Conservation (phyloP, 371 early-diverging fungal genomes). For the Mitosporidium daphniae region DNA sequence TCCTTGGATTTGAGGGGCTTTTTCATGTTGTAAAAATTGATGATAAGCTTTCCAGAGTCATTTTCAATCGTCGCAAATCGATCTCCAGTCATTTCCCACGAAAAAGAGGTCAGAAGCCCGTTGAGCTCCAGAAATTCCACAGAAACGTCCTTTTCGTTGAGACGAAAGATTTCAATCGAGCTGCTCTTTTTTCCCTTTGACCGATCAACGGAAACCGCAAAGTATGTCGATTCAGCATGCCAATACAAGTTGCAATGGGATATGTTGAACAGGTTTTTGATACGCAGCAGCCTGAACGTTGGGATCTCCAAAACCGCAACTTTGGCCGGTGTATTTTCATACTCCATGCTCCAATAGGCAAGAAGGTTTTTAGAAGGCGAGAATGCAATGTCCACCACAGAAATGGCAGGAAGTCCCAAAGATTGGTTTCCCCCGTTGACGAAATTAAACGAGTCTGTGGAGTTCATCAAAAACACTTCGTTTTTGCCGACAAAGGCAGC, state of each 20-base stretch:
- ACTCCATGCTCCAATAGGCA: conserved; percentile 75
- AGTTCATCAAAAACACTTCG: background rate
- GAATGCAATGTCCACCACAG: conserved; percentile 65
- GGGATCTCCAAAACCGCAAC: conserved; percentile 53
- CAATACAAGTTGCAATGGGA: conserved; percentile 45
- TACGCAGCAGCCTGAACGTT: conserved; percentile 34
- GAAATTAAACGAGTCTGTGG: background rate
- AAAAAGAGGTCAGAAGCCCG: conserved; percentile 24
- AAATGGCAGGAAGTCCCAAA: no score
- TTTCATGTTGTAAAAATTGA: conserved; percentile 43
- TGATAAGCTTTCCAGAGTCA: conserved; percentile 17
- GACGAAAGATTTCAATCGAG: conserved; percentile 64
- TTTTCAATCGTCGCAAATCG: conserved; percentile 46
- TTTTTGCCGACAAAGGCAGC: conserved; percentile 48
- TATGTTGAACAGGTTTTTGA: conserved; percentile 80
- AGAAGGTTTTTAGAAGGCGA: conserved; percentile 36
- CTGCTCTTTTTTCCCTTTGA: conserved; percentile 61
- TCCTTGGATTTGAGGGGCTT: conserved; percentile 3
- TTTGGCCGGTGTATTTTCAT: conserved; percentile 67
- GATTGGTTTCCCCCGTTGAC: conserved; percentile 20
- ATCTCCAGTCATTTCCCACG: conserved; percentile 66
- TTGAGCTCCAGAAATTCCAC: conserved; percentile 68
- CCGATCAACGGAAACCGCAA: conserved; percentile 60
- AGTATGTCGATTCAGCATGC: conserved; percentile 51
- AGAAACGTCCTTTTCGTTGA: conserved; percentile 54